Evolutionary conservation across 2,329 filamentous ascomycete species (phyloP).

Genomic region (Beauveria caledonica): DNA sequence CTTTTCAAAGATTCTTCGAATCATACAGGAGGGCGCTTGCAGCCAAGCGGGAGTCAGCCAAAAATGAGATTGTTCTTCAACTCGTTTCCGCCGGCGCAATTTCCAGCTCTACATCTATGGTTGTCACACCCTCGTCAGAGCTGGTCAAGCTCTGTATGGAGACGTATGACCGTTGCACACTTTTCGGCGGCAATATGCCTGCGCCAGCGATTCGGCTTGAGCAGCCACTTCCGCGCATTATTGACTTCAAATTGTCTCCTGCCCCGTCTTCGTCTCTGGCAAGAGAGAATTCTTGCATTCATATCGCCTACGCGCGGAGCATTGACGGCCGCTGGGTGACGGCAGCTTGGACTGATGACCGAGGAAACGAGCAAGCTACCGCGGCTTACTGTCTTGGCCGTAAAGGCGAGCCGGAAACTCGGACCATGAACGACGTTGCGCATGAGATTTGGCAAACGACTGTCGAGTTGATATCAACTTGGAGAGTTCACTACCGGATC

Average conservation of each 20-base stretch:
- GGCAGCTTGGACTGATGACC: constrained; percentile 73
- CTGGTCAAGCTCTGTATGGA: constrained; percentile 61
- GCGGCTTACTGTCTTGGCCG: constrained; percentile 64
- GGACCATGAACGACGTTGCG: constrained; percentile 54
- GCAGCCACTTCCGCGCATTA: constrained; percentile 56
- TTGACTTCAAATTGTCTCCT: constrained; percentile 65
- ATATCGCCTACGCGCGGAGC: constrained; percentile 71
- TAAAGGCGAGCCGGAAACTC: constrained; percentile 43
- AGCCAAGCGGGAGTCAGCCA: constrained; percentile 33
- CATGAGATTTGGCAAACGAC: constrained; percentile 74
- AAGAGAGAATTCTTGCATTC: constrained; percentile 71
- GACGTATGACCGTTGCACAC: constrained; percentile 66
- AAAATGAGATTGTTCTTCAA: constrained; percentile 68
- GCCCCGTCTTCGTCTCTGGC: constrained; percentile 65
- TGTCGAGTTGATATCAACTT: constrained; percentile 59
- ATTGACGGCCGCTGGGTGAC: constrained; percentile 71
- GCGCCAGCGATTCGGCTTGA: constrained; percentile 68
- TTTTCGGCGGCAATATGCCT: constrained; percentile 47
- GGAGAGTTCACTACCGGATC: constrained; percentile 69
- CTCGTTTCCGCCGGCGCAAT: constrained; percentile 63
- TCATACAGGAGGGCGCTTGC: constrained; percentile 37
- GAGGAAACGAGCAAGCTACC: constrained; percentile 63
- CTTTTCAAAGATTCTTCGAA: constrained; percentile 66
- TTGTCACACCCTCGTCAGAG: constrained; percentile 52
- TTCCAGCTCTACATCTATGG: constrained; percentile 52